These are phyloP conservation scores for Artemisia annua DNA, from an alignment of 129 eudicot species.

Conservation along the genomic window DNA sequence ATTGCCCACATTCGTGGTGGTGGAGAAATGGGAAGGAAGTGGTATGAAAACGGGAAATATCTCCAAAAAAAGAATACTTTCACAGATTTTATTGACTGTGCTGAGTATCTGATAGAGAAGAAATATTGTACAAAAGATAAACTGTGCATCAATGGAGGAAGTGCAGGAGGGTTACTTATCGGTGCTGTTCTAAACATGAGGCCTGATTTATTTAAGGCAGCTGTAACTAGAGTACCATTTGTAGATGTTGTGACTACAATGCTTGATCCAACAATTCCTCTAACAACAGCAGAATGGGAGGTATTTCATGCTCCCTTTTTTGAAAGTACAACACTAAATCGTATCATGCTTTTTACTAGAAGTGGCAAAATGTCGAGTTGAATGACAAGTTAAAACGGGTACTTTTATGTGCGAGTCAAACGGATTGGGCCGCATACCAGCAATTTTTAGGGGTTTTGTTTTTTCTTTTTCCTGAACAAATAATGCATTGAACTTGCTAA, in stretches of 20 bases:
- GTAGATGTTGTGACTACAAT: slow-evolving; percentile 96
- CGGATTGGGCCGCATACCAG: no score
- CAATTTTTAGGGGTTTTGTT: no score
- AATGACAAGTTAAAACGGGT: no score
- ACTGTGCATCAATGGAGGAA: slow-evolving; percentile 87
- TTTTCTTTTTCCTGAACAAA: no score
- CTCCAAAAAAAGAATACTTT: slow-evolving; percentile 80
- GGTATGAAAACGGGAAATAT: slow-evolving; percentile 94
- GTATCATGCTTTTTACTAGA: no score
- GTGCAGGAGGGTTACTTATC: slow-evolving; percentile 98
- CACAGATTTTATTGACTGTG: slow-evolving; percentile 85
- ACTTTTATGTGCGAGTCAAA: no score
- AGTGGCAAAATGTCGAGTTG: background rate
- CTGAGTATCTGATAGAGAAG: slow-evolving; percentile 76
- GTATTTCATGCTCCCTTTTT: slow-evolving; percentile 34
- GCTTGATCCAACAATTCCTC: slow-evolving; percentile 99
- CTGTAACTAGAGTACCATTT: slow-evolving; percentile 94
- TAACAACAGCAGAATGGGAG: slow-evolving; percentile 99
- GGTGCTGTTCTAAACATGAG: slow-evolving; percentile 94
- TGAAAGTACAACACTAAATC: background rate
- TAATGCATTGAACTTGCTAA: background rate
- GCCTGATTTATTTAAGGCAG: slow-evolving; percentile 91
- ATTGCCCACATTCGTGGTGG: slow-evolving; percentile 97
- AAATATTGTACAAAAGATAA: slow-evolving; percentile 87
- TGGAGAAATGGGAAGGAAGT: slow-evolving; percentile 98